Evolutionary conservation across 1,284 basidiomycete genomes (phyloP).

Genomic region (Cutaneotrichosporon cavernicola): DNA sequence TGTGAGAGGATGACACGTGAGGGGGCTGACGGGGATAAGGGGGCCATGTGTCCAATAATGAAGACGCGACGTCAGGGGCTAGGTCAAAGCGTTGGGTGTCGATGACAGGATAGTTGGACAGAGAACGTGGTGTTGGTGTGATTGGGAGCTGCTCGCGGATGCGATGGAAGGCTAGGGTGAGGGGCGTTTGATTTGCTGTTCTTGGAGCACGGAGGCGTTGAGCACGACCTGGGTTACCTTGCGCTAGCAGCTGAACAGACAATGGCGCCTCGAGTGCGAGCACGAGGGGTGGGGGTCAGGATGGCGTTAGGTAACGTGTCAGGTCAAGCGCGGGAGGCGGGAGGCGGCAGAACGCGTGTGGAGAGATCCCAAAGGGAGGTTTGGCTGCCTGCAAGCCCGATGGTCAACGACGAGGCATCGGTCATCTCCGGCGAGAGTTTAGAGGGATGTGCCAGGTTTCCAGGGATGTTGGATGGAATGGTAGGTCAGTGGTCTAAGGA

Average conservation of each 20-base stretch:
- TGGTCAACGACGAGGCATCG: not conserved
- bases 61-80: not conserved
- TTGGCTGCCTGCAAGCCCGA: too few species aligned
- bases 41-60: conserved; percentile 1
- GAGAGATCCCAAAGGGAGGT: too few species aligned
- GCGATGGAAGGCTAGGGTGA: not conserved
- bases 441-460: not conserved
- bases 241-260: not conserved
- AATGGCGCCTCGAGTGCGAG: conserved; percentile 5
- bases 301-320: not conserved
- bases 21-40: not conserved
- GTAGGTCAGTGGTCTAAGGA: not conserved
- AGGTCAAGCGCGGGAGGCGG: not conserved
- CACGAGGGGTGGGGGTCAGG: not conserved
- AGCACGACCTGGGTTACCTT: not conserved
- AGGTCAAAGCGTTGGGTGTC: not conserved
- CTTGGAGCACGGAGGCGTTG: not conserved
- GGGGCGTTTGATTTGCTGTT: not conserved
- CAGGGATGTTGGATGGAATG: not conserved
- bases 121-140: not conserved
- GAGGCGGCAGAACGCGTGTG: too few species aligned
- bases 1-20: conserved; percentile 2
- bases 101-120: not conserved
- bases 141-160: not conserved
- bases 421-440: not conserved